phyloP scores from a whole-genome alignment of 345 rosid species.

The Camelina hispida region DNA sequence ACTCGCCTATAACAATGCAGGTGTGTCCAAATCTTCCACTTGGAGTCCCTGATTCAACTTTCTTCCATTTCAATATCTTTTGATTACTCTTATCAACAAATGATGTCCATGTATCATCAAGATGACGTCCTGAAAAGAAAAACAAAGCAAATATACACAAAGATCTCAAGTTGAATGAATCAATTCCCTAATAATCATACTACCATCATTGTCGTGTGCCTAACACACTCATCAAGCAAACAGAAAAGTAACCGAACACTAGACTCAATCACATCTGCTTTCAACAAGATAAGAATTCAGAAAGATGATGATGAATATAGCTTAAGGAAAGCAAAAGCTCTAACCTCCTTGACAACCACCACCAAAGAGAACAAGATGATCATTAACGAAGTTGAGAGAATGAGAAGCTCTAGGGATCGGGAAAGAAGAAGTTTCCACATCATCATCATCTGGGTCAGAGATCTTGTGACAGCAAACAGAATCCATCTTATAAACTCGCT shows the following conservation, averaged over 20 bases:
- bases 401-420: conserved; percentile 94
- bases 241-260: background rate
- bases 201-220: conserved; percentile 36
- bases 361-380: conserved; percentile 85
- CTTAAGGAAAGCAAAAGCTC: conserved; percentile 18
- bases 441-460: conserved; percentile 42
- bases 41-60: conserved; percentile 68
- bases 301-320: background rate
- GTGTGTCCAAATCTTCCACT: conserved; percentile 97
- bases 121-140: conserved; percentile 72
- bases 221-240: conserved; percentile 37
- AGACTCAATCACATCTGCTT: background rate
- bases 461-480: conserved; percentile 64
- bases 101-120: conserved; percentile 94
- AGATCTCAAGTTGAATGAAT: conserved; percentile 16
- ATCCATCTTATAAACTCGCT: conserved; percentile 61
- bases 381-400: conserved; percentile 85
- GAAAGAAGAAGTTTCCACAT: conserved; percentile 43
- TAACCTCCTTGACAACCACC: conserved; percentile 98
- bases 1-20: conserved; percentile 60
- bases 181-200: background rate
- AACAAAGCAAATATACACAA: conserved; percentile 21
- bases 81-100: conserved; percentile 58
- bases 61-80: conserved; percentile 63
- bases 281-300: background rate